These are phyloP conservation scores for Grammothele lineata DNA, from an alignment of 768 basidiomycete genomes.

Conservation along the genomic window DNA sequence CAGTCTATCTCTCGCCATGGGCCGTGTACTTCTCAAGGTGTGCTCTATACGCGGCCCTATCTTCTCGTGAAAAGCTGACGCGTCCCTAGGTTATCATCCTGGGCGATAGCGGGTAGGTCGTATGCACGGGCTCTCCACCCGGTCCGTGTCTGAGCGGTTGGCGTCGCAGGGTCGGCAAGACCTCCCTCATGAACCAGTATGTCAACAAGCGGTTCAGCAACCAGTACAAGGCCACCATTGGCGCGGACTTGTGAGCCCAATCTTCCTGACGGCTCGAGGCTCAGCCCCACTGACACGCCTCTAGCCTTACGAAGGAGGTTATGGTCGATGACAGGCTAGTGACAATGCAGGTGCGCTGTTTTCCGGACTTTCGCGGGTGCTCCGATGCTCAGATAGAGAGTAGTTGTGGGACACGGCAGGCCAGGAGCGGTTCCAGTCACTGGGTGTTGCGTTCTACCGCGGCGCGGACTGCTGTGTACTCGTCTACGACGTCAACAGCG, in stretches of 20 bases:
- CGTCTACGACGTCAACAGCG: constrained; percentile 98
- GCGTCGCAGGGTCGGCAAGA: constrained; percentile 74
- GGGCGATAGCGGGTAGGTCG: constrained; percentile 89
- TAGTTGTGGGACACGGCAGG: constrained; percentile 99
- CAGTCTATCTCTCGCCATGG: constrained; percentile 43
- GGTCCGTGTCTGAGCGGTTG: constrained; percentile 7
- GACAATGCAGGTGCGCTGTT: constrained; percentile 85
- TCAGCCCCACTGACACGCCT: constrained; percentile 1
- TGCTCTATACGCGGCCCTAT: constrained; percentile 6
- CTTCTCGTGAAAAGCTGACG: constrained; percentile 7
- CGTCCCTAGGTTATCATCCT: constrained; percentile 88
- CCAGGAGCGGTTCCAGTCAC: constrained; percentile 98
- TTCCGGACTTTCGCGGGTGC: not conserved
- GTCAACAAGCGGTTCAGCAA: constrained; percentile 99
- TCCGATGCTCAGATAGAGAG: not conserved
- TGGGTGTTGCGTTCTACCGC: constrained; percentile 98
- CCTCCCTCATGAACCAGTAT: constrained; percentile 99
- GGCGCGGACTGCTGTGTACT: constrained; percentile 99
- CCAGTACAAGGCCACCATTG: constrained; percentile 99
- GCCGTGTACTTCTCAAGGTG: constrained; percentile 85
- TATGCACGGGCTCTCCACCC: constrained; percentile 6
- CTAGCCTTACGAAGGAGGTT: constrained; percentile 93
- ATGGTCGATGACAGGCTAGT: constrained; percentile 98
- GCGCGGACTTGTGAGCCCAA: constrained; percentile 85
- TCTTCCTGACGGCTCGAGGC: constrained; percentile 9